Evolutionary conservation across 495 filamentous ascomycete genomes (phyloP).

Genomic region (Penicillium parvum): DNA sequence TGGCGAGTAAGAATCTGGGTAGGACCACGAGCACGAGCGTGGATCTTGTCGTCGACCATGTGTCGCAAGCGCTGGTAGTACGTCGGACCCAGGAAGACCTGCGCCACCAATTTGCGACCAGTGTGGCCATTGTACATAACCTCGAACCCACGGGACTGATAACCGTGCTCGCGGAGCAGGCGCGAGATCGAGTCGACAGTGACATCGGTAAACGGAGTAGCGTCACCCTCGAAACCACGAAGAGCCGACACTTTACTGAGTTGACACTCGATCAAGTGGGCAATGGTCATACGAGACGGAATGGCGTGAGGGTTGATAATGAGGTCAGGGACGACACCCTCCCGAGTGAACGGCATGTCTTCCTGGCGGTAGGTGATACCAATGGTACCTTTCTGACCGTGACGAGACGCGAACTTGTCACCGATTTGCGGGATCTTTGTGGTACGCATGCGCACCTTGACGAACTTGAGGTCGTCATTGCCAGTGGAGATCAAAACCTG

Average conservation of each 20-base stretch:
- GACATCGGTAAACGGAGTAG: constrained; percentile 96
- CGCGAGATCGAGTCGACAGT: constrained; percentile 91
- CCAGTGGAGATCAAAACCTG: constrained; percentile 82
- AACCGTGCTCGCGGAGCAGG: constrained; percentile 85
- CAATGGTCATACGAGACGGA: constrained; percentile 99
- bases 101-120: constrained; percentile 82
- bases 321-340: constrained; percentile 88
- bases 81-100: constrained; percentile 95
- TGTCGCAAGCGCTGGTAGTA: constrained; percentile 98
- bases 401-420: constrained; percentile 98
- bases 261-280: constrained; percentile 98
- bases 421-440: constrained; percentile 98
- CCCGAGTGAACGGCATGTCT: constrained; percentile 96
- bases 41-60: constrained; percentile 99
- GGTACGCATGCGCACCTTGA: constrained; percentile 94
- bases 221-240: constrained; percentile 90
- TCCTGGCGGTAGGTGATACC: constrained; percentile 96
- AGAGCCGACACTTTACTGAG: constrained; percentile 90
- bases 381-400: constrained; percentile 99
- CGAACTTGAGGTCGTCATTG: constrained; percentile 83
- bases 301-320: constrained; percentile 99
- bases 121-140: constrained; percentile 99
- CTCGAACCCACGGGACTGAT: constrained; percentile 95
- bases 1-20: constrained; percentile 97
- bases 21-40: constrained; percentile 90